phyloP scores from a whole-genome alignment of 768 basidiomycete species.

The Neoboletus subvelutipes region DNA sequence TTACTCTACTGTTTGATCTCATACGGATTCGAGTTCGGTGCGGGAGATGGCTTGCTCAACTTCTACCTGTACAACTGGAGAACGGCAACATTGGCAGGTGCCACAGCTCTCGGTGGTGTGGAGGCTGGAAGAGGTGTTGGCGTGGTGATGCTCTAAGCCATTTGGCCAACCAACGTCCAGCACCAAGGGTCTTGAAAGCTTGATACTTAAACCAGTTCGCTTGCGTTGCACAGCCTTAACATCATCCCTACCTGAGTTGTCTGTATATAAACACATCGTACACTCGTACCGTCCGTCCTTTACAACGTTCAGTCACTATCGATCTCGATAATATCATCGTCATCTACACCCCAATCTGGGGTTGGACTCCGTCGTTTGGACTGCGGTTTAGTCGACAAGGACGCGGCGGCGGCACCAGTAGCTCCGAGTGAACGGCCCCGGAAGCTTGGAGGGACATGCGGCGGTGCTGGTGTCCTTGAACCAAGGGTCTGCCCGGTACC shows the following conservation, averaged over 20 bases:
- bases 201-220: background rate
- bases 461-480: slow-evolving; percentile 20
- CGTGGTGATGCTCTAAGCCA: slow-evolving; percentile 83
- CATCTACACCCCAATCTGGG: slow-evolving; percentile 84
- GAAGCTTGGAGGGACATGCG: slow-evolving; percentile 34
- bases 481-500: slow-evolving; percentile 54
- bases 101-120: slow-evolving; percentile 47
- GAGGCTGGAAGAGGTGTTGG: slow-evolving; percentile 81
- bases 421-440: slow-evolving; percentile 46
- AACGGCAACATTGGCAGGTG: slow-evolving; percentile 75
- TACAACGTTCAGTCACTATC: slow-evolving; percentile 62
- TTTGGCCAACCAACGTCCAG: background rate
- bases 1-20: background rate
- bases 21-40: slow-evolving; percentile 69
- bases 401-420: slow-evolving; percentile 49
- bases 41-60: slow-evolving; percentile 87
- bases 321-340: slow-evolving; percentile 80
- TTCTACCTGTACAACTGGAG: slow-evolving; percentile 97
- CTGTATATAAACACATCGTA: slow-evolving; percentile 12
- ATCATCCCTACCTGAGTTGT: background rate
- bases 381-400: slow-evolving; percentile 42
- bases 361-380: slow-evolving; percentile 55
- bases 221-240: slow-evolving; percentile 1
- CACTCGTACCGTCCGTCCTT: background rate
- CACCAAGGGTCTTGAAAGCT: background rate